Evolutionary conservation across 345 rosid genomes (phyloP).

Genomic region (Corchorus olitorius): DNA sequence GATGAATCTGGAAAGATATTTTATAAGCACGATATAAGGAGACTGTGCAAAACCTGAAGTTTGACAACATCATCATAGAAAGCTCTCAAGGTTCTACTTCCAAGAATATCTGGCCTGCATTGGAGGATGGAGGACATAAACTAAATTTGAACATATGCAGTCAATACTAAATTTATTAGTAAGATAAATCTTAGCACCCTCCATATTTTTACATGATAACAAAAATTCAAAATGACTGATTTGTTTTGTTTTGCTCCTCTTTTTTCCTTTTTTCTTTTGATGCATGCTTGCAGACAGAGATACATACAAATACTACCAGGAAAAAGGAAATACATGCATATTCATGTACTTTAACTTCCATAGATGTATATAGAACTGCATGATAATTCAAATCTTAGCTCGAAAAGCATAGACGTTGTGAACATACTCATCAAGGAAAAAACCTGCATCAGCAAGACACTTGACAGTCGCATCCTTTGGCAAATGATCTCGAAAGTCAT

Average conservation of each 20-base stretch:
- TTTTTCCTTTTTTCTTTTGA: background rate
- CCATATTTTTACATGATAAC: background rate
- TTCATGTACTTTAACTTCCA: no score
- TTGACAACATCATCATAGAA: slow-evolving; percentile 65
- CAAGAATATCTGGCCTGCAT: slow-evolving; percentile 72
- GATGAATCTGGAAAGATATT: background rate
- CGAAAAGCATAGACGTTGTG: background rate
- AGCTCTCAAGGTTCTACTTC: slow-evolving; percentile 61
- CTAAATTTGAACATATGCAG: background rate
- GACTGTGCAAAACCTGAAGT: slow-evolving; percentile 59
- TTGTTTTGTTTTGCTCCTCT: no score
- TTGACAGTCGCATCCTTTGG: slow-evolving; percentile 72
- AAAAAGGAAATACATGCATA: no score
- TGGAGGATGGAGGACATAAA: slow-evolving; percentile 18
- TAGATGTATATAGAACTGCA: no score
- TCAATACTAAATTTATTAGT: no score
- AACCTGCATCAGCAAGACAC: slow-evolving; percentile 90
- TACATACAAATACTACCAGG: background rate
- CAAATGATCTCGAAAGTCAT: slow-evolving; percentile 62
- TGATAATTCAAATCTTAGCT: background rate
- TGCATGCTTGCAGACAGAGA: background rate
- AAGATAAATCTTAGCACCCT: slow-evolving; percentile 10
- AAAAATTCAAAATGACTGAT: background rate
- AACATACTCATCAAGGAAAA: slow-evolving; percentile 23
- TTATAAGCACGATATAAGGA: background rate